phyloP scores from a whole-genome alignment of 768 basidiomycete genomes.

The Lentinula guzmanii region DNA sequence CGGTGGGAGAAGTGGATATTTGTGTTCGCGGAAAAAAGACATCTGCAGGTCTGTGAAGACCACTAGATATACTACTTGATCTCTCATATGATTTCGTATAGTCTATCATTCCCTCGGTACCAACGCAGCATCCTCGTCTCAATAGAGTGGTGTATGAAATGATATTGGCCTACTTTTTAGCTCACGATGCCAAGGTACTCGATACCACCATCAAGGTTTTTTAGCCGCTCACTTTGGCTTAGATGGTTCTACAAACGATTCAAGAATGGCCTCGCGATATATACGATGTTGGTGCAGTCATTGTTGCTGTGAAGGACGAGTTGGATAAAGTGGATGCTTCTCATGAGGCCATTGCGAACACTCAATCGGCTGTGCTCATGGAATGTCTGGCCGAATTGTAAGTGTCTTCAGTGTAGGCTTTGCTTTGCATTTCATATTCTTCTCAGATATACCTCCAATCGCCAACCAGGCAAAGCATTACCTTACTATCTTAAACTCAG shows the following conservation, averaged over 20 bases:
- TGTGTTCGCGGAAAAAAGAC: constrained; percentile 73
- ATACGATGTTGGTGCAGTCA: constrained; percentile 83
- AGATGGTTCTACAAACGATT: constrained; percentile 77
- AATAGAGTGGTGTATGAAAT: constrained; percentile 89
- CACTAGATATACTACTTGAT: constrained; percentile 1
- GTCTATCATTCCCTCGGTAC: constrained; percentile 87
- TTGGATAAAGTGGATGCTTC: constrained; percentile 50
- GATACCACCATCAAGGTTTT: constrained; percentile 1
- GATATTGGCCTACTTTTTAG: constrained; percentile 83
- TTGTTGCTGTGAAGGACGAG: constrained; percentile 82
- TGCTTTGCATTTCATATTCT: neutral
- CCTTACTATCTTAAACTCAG: constrained; percentile 86
- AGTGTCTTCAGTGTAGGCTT: constrained; percentile 13
- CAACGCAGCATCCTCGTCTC: constrained; percentile 75
- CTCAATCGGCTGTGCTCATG: constrained; percentile 63
- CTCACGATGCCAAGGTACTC: constrained; percentile 64
- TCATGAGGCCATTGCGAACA: neutral
- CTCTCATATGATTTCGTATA: constrained; percentile 20
- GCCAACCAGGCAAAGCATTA: constrained; percentile 91
- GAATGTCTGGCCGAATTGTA: constrained; percentile 91
- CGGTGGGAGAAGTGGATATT: constrained; percentile 98
- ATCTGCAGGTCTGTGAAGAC: constrained; percentile 53
- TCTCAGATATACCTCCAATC: constrained; percentile 75
- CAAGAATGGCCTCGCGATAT: constrained; percentile 88
- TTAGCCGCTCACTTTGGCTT: neutral